Evolutionary conservation across 192 early-diverging fungal species (phyloP).

Genomic region (Entomortierella beljakovae): DNA sequence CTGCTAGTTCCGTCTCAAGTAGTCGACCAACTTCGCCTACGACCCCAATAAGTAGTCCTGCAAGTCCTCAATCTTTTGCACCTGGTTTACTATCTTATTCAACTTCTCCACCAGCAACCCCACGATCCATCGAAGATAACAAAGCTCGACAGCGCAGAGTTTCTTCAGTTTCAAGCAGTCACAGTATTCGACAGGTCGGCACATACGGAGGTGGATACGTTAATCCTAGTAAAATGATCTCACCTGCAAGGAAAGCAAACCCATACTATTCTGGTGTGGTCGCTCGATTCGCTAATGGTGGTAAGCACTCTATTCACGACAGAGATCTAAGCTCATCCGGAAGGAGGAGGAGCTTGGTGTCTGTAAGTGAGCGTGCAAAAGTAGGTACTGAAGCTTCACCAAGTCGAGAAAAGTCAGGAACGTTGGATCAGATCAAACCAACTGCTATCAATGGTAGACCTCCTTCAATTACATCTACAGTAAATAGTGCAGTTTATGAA

Average conservation of each 20-base stretch:
- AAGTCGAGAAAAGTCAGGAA: conserved; percentile 15
- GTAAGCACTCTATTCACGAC: conserved; percentile 40
- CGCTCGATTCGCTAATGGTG: conserved; percentile 37
- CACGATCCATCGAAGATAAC: conserved; percentile 7
- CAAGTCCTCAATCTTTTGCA: conserved; percentile 8
- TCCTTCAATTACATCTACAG: conserved; percentile 8
- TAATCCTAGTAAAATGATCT: conserved; percentile 37
- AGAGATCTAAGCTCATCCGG: conserved; percentile 29
- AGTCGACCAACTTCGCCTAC: too few species aligned
- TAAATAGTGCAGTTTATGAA: conserved; percentile 11
- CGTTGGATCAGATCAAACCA: neutral
- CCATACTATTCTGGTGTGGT: conserved; percentile 45
- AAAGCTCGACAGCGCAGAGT: conserved; percentile 49
- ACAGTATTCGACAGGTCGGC: conserved; percentile 50
- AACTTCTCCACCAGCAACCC: conserved; percentile 16
- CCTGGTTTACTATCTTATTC: conserved; percentile 9
- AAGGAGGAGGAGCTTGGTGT: conserved; percentile 21
- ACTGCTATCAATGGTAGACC: neutral
- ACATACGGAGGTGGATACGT: conserved; percentile 29
- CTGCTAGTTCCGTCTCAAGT: too few species aligned
- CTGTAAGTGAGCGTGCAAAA: conserved; percentile 29
- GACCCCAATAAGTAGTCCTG: neutral
- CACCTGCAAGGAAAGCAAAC: conserved; percentile 45
- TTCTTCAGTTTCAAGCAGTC: conserved; percentile 48
- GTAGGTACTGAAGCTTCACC: conserved; percentile 20